These are phyloP conservation scores for Sherardia arvensis DNA, from an alignment of 257 asterid genomes.

Conservation along the genomic window DNA sequence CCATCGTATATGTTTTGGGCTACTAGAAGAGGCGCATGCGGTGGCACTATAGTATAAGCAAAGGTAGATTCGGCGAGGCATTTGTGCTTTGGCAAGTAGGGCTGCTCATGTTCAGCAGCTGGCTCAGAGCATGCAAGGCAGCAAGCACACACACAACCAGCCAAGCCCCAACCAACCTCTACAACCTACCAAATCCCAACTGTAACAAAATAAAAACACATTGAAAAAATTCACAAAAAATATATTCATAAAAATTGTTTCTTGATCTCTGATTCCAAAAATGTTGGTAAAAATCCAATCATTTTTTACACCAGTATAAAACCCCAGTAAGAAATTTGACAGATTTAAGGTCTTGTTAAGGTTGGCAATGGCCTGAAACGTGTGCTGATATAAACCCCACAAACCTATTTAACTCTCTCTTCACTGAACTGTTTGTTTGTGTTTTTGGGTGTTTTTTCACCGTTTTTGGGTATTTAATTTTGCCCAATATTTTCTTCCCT, in stretches of 20 bases:
- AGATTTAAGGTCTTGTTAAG: too few relatives aligned
- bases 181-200: conserved; percentile 2
- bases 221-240: too few relatives aligned
- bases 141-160: conserved; percentile 1
- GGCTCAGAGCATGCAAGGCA: conserved; percentile 8
- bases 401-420: conserved; percentile 21
- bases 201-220: neutral
- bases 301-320: neutral
- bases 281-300: neutral
- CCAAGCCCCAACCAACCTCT: neutral
- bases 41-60: too few relatives aligned
- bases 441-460: conserved; percentile 4
- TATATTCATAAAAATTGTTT: too few relatives aligned
- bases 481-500: neutral
- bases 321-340: neutral
- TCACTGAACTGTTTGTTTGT: conserved; percentile 12
- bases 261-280: too few relatives aligned
- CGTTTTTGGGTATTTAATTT: neutral
- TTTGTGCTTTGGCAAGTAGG: too few relatives aligned
- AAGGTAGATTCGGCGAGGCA: too few relatives aligned
- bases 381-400: conserved; percentile 34
- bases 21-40: too few relatives aligned
- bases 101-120: conserved; percentile 7
- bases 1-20: too few relatives aligned
- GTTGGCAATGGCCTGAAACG: conserved; percentile 15